Base-by-base conservation (phyloP, 2,329 filamentous ascomycete genomes). In the Xylariales sp. region DNA sequence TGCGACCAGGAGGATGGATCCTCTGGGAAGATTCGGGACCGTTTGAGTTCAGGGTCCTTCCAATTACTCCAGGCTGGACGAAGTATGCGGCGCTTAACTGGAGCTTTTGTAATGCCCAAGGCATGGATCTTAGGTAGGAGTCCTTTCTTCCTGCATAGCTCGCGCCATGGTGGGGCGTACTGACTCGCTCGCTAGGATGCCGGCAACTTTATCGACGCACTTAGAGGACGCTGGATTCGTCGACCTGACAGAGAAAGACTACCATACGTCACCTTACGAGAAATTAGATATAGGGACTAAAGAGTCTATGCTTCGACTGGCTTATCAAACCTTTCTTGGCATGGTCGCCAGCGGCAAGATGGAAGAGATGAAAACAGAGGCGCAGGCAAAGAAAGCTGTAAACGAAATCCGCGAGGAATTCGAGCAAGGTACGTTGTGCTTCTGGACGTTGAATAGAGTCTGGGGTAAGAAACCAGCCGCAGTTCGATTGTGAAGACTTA, bases 61-160 rank as follows among this genome's bases (percentile, higher is more conserved):
- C 61, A 39, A 48, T 62, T 23, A 64, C 61, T 0, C 65, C 60
- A 2, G 65, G 60, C 12, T 64, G 54, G 65, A 55, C 48, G 32
- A 64, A 18, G 34, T 67, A 60, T 10, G 60, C 60, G 23, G 30
- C 50, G 55, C 45, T 67, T 34, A 67, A 34, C 16, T 67, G 60
- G 65, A 53, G 7, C 30, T 64, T 67, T 50, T 64, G 55, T 30
- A 64, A 56, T 10, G 48, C 55, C 3, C 59, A 63, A 5, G 49
- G 60, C 55, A 67, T 67, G 64, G 64, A 67, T 48, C 52, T 63
- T 9, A 67, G 48, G 64, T 67, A 63, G n/a, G 34, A 41, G 6
- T 36, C 39, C 28, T 12, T 12, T 8, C 52, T 18, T 28, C 41
- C 14, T 18, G 28, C 23, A 23, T 39, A 18, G 23, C 6, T 32